phyloP scores from a whole-genome alignment of 495 filamentous ascomycete genomes.

The Hypoxylon intermedium region DNA sequence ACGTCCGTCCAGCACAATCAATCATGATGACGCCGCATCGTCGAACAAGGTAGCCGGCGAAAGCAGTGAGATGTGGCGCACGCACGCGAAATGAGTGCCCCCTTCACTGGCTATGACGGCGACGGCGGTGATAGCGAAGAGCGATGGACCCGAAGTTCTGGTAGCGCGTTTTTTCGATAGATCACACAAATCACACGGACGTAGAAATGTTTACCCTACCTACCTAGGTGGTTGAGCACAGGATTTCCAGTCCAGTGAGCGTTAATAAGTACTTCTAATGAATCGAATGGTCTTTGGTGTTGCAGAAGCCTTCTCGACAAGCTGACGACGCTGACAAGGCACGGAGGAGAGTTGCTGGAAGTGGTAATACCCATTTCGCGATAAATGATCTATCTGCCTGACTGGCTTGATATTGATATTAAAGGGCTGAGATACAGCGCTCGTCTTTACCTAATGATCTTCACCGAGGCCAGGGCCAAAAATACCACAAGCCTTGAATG shows the following conservation, averaged over 20 bases:
- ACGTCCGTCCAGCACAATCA: conserved; percentile 27
- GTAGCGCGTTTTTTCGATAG: conserved; percentile 15
- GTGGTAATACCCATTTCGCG: conserved; percentile 5
- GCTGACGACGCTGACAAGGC: conserved; percentile 3
- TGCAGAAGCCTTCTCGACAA: neutral
- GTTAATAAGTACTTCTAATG: too few species aligned
- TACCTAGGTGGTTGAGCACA: conserved; percentile 13
- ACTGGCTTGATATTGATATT: too few species aligned
- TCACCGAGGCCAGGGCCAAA: conserved; percentile 32
- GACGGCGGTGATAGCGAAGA: neutral
- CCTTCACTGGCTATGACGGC: conserved; percentile 2
- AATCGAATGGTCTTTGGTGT: neutral
- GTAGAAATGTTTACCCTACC: neutral
- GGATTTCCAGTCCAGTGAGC: neutral
- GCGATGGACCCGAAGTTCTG: conserved; percentile 17
- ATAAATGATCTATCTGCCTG: conserved; percentile 15
- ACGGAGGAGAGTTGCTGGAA: conserved; percentile 27
- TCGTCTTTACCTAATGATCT: conserved; percentile 18
- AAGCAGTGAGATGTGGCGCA: conserved; percentile 18
- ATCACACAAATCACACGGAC: conserved; percentile 2
- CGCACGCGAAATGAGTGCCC: conserved; percentile 5
- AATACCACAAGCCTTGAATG: conserved; percentile 24
- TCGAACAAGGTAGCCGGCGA: conserved; percentile 1
- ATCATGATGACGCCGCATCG: conserved; percentile 28
- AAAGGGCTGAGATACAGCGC: neutral